Base-by-base conservation (phyloP, 805 yeast species). In the Starmerella stellata region DNA sequence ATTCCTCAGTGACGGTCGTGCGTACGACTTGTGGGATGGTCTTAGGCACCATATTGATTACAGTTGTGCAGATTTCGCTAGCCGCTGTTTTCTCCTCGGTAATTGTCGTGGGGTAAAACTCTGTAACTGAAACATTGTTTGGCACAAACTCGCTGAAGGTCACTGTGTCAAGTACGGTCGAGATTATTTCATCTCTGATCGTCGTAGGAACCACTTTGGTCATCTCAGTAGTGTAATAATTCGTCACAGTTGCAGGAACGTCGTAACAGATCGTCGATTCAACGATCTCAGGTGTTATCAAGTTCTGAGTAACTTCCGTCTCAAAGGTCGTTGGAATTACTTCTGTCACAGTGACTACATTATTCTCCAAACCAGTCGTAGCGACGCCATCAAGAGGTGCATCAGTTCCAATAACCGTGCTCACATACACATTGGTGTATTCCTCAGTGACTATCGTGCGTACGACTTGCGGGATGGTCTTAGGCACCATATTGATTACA, bases 281-380 rank as follows among this genome's bases (percentile, higher is more conserved):
- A 5, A 15, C 9, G 9, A 15, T 29, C 32, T 8, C 11, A 29
- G 7, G 7, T 13, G 7, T 17, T 2, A 36, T 38, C 1, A 38
- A 11, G 13, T 27, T 24, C 28, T 38, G 30, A 13, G 48, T 39
- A 18, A 39, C 30, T 13, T 25, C 40, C 14, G 36, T 34, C 20
- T 33, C 25, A 11, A 13, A 8, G 32, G 19, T 29, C 19, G 32
- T 29, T 15, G 32, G 32, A 29, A 29, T 5, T 13, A 29, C 9
- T 17, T 29, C 32, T 7, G 32, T 29, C 15, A 13, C 19, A 15
- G 32, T 29, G 7, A 17, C 19, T 5, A 17, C 19, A 8, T 8
- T 5, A 29, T 5, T 29, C 32, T 29, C 14, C 9, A 15, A 15
- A n/a, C 7, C 32, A 29, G 19, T 15, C 19, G 16, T 17, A 5